Conservation (phyloP, 495 filamentous ascomycete species). For the Tuber aestivum region DNA sequence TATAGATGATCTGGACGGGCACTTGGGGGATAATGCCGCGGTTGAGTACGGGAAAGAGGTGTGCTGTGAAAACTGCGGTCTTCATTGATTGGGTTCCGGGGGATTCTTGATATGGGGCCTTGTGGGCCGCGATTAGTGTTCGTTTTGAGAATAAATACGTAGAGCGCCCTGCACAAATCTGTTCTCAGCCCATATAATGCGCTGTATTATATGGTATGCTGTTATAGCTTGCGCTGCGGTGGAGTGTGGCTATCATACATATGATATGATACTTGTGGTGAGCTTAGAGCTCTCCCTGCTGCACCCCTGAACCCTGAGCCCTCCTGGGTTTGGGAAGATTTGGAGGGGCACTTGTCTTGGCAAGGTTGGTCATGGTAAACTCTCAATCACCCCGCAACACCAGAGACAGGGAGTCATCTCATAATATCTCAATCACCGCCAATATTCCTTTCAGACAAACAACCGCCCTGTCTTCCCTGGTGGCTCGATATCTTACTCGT, state of each 20-base stretch:
- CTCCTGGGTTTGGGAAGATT: neutral
- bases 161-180: neutral
- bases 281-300: neutral
- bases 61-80: neutral
- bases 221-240: neutral
- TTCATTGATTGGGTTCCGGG: neutral
- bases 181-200: neutral
- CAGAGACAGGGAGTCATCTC: neutral
- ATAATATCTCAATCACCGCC: neutral
- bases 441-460: neutral
- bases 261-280: neutral
- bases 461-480: neutral
- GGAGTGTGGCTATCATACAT: too few relatives aligned
- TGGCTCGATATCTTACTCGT: conserved; percentile 3
- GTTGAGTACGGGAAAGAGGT: neutral
- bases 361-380: neutral
- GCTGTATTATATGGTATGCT: neutral
- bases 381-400: neutral
- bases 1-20: neutral
- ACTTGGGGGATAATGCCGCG: neutral
- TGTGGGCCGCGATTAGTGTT: neutral
- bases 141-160: neutral
- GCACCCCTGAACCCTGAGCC: neutral
- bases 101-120: neutral
- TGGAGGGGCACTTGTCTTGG: neutral